Percentiles rank a stretch among this genome's conserved stretches.
These are phyloP conservation scores for Chlamydomonas sp. DNA, from an alignment of 139 green algal species.

Conservation along the genomic window DNA sequence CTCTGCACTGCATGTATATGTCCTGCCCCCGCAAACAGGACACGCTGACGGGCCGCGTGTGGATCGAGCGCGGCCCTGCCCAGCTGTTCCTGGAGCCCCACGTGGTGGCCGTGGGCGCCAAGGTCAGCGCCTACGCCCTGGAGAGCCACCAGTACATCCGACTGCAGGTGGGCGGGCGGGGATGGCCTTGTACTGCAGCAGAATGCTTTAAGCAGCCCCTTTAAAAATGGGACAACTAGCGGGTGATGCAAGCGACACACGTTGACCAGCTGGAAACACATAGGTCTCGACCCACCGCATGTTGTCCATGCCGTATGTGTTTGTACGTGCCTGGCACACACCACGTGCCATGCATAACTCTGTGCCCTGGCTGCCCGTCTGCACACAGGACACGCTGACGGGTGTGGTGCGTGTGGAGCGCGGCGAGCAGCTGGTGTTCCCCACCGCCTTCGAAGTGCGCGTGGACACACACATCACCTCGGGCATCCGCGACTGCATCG, in stretches of 20 bases:
- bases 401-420: conserved; percentile 1
- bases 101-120: not conserved
- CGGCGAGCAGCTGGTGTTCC: conserved; percentile 8
- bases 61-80: not conserved
- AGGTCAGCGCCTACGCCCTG: not conserved
- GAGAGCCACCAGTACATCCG: conserved; percentile 6
- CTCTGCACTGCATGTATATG: not conserved
- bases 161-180: not conserved
- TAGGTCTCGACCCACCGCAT: too few species aligned
- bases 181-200: too few species aligned
- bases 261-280: too few species aligned
- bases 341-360: not conserved
- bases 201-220: not conserved
- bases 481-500: not conserved
- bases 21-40: not conserved
- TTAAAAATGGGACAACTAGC: not conserved
- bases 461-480: not conserved
- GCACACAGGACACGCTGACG: not conserved
- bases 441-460: not conserved
- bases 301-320: too few species aligned
- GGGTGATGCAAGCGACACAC: too few species aligned
- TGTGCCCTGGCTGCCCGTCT: not conserved
- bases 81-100: not conserved
- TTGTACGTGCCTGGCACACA: too few species aligned
- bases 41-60: conserved; percentile 2